Evolutionary conservation across 2,329 filamentous ascomycete genomes (phyloP).

Genomic region (Colletotrichum gigasporum): DNA sequence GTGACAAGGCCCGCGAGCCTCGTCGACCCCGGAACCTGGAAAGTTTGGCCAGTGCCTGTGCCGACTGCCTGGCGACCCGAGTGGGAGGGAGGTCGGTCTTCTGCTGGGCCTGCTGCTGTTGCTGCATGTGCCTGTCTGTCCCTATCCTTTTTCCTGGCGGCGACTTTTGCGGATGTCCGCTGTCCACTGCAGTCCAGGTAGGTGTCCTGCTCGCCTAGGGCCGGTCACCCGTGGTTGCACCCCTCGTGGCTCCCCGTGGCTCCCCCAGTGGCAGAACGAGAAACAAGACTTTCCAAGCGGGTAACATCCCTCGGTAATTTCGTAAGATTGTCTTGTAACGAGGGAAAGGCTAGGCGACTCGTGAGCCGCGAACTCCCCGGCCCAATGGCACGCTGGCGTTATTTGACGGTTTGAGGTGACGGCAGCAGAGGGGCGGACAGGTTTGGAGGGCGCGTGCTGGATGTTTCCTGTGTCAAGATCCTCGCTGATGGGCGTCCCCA

Average conservation of each 20-base stretch:
- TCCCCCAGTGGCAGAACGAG: neutral
- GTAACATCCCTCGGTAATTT: neutral
- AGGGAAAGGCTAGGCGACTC: constrained; percentile 23
- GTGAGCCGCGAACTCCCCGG: neutral
- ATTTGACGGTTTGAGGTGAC: constrained; percentile 17
- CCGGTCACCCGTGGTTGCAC: too few species aligned
- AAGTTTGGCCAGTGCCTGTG: neutral
- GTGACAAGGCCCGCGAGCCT: constrained; percentile 21
- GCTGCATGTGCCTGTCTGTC: too few species aligned
- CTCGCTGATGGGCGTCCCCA: constrained; percentile 8
- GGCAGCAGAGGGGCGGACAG: constrained; percentile 1
- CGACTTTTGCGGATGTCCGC: too few species aligned
- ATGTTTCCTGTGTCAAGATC: constrained; percentile 27
- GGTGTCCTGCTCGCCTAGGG: too few species aligned
- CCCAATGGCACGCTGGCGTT: constrained; percentile 7
- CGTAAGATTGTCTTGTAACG: neutral
- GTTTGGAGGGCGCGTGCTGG: neutral
- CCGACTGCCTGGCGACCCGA: neutral
- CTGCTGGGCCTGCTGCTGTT: too few species aligned
- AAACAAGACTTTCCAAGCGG: neutral
- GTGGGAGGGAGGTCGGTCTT: neutral
- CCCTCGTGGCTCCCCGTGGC: neutral
- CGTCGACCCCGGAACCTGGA: constrained; percentile 6
- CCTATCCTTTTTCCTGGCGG: too few species aligned
- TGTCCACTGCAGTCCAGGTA: too few species aligned